phyloP scores from a whole-genome alignment of 2,329 filamentous ascomycete species.

The Cadophora luteo-olivacea region DNA sequence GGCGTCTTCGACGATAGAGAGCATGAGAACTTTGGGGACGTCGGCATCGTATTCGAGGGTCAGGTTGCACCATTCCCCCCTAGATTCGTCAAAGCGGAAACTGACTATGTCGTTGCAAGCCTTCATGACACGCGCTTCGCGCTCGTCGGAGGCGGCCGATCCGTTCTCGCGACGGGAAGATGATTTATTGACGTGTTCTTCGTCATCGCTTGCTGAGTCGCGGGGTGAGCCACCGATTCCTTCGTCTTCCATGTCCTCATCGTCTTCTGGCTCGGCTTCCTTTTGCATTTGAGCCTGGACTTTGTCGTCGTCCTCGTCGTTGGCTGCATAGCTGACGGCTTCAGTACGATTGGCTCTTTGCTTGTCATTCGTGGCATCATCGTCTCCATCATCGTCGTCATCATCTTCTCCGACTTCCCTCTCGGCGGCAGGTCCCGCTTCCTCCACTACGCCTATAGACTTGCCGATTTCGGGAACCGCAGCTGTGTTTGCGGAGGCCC shows the following conservation, averaged over 20 bases:
- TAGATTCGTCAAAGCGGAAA: conserved; percentile 80
- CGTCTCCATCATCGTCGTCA: conserved; percentile 67
- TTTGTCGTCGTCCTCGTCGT: conserved; percentile 88
- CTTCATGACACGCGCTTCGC: conserved; percentile 69
- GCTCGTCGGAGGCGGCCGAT: conserved; percentile 44
- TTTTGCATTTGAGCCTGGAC: conserved; percentile 69
- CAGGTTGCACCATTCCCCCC: conserved; percentile 78
- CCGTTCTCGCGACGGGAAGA: conserved; percentile 28
- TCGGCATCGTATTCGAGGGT: conserved; percentile 81
- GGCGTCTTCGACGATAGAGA: conserved; percentile 85
- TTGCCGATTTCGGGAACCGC: conserved; percentile 80
- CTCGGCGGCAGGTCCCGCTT: conserved; percentile 52
- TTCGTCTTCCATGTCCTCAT: conserved; percentile 58
- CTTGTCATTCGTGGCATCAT: conserved; percentile 78
- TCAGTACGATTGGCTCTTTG: conserved; percentile 78
- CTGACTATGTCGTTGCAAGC: conserved; percentile 70
- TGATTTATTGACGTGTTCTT: conserved; percentile 47
- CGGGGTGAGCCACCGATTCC: conserved; percentile 57
- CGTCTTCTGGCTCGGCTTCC: conserved; percentile 62
- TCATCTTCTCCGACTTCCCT: conserved; percentile 55
- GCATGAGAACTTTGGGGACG: conserved; percentile 90
- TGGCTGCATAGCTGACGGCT: conserved; percentile 87
- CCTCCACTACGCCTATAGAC: conserved; percentile 62
- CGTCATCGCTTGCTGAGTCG: conserved; percentile 43
- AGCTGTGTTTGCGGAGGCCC: conserved; percentile 62